Evolutionary conservation across 192 early-diverging fungal genomes (phyloP).

Genomic region (Coemansia sp.): DNA sequence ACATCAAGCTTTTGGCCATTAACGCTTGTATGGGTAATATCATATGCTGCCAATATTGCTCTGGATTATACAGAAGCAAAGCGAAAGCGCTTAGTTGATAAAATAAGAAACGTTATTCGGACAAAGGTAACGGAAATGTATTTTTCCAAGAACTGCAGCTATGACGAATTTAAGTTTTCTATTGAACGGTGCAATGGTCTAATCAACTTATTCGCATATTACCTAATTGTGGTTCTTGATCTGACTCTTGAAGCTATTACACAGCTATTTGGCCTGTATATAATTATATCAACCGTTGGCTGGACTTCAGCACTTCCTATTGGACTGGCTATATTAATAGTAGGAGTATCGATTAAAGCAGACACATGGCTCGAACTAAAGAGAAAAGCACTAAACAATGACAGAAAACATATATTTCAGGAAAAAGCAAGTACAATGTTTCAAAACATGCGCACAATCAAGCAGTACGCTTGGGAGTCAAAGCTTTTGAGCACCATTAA

Average conservation of each 20-base stretch:
- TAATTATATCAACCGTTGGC: not conserved
- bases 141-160: not conserved
- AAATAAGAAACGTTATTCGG: not conserved
- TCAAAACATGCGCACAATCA: conserved; percentile 1
- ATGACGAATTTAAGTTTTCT: not conserved
- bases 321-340: not conserved
- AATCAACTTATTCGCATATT: not conserved
- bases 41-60: not conserved
- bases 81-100: not conserved
- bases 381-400: not conserved
- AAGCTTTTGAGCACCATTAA: not conserved
- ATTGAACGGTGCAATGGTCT: not conserved
- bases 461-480: conserved; percentile 6
- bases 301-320: not conserved
- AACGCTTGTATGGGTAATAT: not conserved
- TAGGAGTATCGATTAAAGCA: not conserved
- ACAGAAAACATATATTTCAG: conserved; percentile 1
- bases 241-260: not conserved
- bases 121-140: not conserved
- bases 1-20: not conserved
- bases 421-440: not conserved
- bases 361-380: not conserved
- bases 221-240: not conserved
- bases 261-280: not conserved
- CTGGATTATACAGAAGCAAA: not conserved